Conservation (phyloP, 495 filamentous ascomycete species). For the Rhypophila decipiens region DNA sequence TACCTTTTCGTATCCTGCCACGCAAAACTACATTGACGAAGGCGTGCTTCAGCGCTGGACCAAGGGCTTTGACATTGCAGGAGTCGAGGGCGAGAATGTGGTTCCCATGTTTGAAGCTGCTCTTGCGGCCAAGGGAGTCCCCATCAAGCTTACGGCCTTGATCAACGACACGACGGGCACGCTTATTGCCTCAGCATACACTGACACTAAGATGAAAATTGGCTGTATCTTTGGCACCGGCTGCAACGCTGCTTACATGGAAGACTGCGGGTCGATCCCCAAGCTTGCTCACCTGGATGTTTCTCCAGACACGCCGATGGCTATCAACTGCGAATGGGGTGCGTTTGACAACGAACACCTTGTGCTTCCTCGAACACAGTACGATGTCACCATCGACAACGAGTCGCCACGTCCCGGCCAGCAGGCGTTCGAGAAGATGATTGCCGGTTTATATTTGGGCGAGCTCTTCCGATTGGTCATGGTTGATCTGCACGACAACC, state of each 20-base stretch:
- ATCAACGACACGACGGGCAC: conserved; percentile 99
- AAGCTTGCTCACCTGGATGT: conserved; percentile 93
- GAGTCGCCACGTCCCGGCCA: conserved; percentile 92
- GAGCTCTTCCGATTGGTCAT: conserved; percentile 91
- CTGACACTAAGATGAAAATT: conserved; percentile 83
- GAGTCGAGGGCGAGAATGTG: conserved; percentile 91
- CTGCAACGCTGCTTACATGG: conserved; percentile 98
- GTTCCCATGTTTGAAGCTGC: conserved; percentile 88
- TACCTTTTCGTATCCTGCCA: conserved; percentile 97
- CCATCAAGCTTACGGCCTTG: conserved; percentile 86
- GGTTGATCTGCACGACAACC: conserved; percentile 75
- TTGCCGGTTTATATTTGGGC: conserved; percentile 89
- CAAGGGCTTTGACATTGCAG: conserved; percentile 96
- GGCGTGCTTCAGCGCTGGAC: conserved; percentile 96
- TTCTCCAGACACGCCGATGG: conserved; percentile 83
- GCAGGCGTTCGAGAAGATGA: conserved; percentile 97
- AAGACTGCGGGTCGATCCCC: conserved; percentile 81
- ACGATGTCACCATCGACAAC: conserved; percentile 82
- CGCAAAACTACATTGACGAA: conserved; percentile 94
- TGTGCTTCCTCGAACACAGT: conserved; percentile 80
- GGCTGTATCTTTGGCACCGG: conserved; percentile 98
- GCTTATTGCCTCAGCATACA: conserved; percentile 97
- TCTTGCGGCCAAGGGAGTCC: conserved; percentile 65
- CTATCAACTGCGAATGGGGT: conserved; percentile 99
- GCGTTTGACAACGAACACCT: conserved; percentile 97